Percentiles rank a stretch among this genome's conserved stretches.
phyloP scores from a whole-genome alignment of 495 filamentous ascomycete species.

The Aspergillus affinis region DNA sequence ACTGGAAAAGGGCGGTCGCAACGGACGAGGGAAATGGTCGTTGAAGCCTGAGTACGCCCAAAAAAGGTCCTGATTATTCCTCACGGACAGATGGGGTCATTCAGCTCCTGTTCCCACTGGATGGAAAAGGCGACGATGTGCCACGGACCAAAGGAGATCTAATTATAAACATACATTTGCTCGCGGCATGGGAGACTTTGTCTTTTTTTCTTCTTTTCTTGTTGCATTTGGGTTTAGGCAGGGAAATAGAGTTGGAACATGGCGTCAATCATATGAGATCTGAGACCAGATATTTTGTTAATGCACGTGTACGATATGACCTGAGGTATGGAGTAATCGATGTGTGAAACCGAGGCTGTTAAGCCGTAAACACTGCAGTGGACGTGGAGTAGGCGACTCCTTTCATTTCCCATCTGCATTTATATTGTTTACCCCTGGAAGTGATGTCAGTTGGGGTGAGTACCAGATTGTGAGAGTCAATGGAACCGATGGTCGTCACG shows the following conservation, averaged over 20 bases:
- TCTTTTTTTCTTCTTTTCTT: background rate
- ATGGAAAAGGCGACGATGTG: background rate
- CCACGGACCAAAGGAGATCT: background rate
- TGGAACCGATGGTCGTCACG: background rate
- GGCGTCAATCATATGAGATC: background rate
- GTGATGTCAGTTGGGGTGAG: background rate
- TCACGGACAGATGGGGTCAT: background rate
- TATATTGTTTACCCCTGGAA: background rate
- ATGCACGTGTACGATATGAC: background rate
- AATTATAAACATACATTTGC: background rate
- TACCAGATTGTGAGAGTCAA: background rate
- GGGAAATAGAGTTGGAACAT: background rate
- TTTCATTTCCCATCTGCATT: background rate
- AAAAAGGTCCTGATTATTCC: constrained; percentile 7
- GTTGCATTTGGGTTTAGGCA: background rate
- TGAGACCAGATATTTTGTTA: background rate
- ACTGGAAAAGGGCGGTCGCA: constrained; percentile 52
- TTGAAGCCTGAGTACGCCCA: constrained; percentile 58
- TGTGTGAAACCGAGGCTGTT: background rate
- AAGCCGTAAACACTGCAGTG: background rate
- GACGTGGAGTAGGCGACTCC: background rate
- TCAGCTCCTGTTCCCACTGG: background rate
- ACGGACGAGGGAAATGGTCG: constrained; percentile 59
- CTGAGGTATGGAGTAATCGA: background rate
- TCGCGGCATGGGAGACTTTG: background rate